Evolutionary conservation across 2,329 filamentous ascomycete species (phyloP).

Genomic region (Talaromyces amestolkiae): DNA sequence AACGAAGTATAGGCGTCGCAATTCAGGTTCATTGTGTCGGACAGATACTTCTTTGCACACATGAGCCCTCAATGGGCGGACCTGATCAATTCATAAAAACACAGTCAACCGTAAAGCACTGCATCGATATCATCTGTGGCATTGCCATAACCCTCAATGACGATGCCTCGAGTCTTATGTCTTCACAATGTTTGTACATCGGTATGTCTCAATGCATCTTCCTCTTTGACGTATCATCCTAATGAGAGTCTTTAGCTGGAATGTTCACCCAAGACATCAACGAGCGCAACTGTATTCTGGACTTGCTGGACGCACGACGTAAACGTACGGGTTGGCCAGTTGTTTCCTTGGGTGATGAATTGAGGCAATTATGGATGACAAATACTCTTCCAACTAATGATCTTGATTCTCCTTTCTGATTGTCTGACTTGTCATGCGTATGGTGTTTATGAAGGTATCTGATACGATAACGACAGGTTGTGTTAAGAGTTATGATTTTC

Average conservation of each 20-base stretch:
- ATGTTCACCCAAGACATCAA: slow-evolving; percentile 20
- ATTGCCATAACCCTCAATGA: slow-evolving; percentile 28
- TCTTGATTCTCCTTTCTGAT: not conserved
- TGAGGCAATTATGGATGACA: slow-evolving; percentile 23
- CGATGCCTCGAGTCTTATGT: slow-evolving; percentile 26
- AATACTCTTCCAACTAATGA: not conserved
- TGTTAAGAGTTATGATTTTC: not conserved
- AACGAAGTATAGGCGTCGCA: slow-evolving; percentile 20
- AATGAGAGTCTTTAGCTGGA: slow-evolving; percentile 15
- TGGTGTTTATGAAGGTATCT: not conserved
- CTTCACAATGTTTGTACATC: slow-evolving; percentile 28
- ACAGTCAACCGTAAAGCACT: slow-evolving; percentile 22
- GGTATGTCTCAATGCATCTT: slow-evolving; percentile 16
- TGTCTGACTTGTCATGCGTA: not conserved
- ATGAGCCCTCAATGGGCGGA: slow-evolving; percentile 26
- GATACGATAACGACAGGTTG: slow-evolving; percentile 11
- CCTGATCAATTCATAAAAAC: slow-evolving; percentile 23
- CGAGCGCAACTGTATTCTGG: slow-evolving; percentile 21
- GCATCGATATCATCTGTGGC: slow-evolving; percentile 27
- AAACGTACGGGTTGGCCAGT: slow-evolving; percentile 26
- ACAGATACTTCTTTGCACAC: slow-evolving; percentile 24
- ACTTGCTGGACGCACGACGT: slow-evolving; percentile 23
- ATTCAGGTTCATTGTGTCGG: slow-evolving; percentile 26
- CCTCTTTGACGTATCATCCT: not conserved
- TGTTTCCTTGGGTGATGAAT: slow-evolving; percentile 23